phyloP scores from a whole-genome alignment of 2,329 filamentous ascomycete genomes.

The Ceratocystis papillata region DNA sequence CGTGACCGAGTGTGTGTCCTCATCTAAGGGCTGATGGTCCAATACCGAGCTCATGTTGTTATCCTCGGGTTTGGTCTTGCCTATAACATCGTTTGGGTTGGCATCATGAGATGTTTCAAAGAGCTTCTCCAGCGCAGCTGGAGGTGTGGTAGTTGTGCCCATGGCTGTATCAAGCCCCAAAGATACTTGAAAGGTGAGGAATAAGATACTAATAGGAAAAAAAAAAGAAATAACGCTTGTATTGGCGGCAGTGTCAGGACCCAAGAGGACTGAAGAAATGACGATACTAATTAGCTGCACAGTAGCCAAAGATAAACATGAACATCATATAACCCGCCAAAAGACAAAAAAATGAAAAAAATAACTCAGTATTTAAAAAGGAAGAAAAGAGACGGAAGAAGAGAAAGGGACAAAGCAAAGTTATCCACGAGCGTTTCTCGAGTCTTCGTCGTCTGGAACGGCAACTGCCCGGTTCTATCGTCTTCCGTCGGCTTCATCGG shows the following conservation, averaged over 20 bases:
- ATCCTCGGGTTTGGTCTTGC: not conserved
- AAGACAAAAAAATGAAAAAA: not conserved
- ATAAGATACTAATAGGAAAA: not conserved
- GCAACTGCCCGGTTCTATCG: not conserved
- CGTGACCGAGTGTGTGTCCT: not conserved
- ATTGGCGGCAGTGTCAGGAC: not conserved
- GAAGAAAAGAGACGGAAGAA: not conserved
- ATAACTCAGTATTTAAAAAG: not conserved
- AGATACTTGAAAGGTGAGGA: not conserved
- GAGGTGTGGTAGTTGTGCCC: not conserved
- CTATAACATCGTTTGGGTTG: not conserved
- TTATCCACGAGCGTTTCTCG: not conserved
- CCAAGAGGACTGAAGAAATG: not conserved
- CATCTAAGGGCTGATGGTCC: not conserved
- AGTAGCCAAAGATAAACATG: not conserved
- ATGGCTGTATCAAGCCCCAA: not conserved
- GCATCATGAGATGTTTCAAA: not conserved
- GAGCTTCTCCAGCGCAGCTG: not conserved
- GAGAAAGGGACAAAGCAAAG: not conserved
- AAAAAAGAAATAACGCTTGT: not conserved
- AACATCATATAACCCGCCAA: not conserved
- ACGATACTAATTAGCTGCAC: not conserved
- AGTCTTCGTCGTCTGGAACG: not conserved
- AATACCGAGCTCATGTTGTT: not conserved
- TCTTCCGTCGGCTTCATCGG: not conserved